phyloP scores from a whole-genome alignment of 2,329 filamentous ascomycete genomes.

The Corniculantispora saksenae region DNA sequence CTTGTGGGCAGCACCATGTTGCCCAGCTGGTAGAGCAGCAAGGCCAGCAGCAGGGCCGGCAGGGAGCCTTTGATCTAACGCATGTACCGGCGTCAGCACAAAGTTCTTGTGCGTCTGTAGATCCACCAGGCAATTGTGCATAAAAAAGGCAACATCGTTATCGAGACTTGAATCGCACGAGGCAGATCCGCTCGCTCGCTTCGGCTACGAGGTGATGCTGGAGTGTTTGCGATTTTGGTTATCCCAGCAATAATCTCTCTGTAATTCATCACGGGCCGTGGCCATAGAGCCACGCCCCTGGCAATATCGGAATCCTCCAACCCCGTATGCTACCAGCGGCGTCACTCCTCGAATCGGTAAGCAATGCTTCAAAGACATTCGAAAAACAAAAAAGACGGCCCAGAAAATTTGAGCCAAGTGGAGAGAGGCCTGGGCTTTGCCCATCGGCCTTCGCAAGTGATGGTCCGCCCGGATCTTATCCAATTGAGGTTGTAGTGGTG shows the following conservation, averaged over 20 bases:
- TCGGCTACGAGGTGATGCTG: not conserved
- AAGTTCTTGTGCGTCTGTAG: conserved; percentile 12
- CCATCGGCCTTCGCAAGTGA: conserved; percentile 18
- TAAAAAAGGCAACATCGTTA: conserved; percentile 12
- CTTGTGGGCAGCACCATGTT: not conserved
- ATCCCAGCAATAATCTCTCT: conserved; percentile 12
- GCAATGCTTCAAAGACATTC: not conserved
- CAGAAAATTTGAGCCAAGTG: conserved; percentile 11
- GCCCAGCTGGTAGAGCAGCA: not conserved
- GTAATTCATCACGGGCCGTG: conserved; percentile 11
- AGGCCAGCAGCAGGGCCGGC: not conserved
- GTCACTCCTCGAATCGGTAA: conserved; percentile 8
- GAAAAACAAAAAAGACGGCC: not conserved
- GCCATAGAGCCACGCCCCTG: conserved; percentile 6
- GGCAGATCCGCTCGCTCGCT: conserved; percentile 11
- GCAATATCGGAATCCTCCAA: conserved; percentile 15
- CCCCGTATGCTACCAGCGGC: not conserved
- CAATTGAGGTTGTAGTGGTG: conserved; percentile 17
- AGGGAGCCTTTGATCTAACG: not conserved
- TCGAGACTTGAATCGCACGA: conserved; percentile 6
- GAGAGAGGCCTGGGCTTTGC: conserved; percentile 9
- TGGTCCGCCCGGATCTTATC: conserved; percentile 17
- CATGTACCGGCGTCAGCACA: conserved; percentile 14
- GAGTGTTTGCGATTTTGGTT: not conserved
- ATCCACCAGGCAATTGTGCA: conserved; percentile 16